phyloP scores from a whole-genome alignment of 495 filamentous ascomycete species.

The Clavariopsis aquatica region DNA sequence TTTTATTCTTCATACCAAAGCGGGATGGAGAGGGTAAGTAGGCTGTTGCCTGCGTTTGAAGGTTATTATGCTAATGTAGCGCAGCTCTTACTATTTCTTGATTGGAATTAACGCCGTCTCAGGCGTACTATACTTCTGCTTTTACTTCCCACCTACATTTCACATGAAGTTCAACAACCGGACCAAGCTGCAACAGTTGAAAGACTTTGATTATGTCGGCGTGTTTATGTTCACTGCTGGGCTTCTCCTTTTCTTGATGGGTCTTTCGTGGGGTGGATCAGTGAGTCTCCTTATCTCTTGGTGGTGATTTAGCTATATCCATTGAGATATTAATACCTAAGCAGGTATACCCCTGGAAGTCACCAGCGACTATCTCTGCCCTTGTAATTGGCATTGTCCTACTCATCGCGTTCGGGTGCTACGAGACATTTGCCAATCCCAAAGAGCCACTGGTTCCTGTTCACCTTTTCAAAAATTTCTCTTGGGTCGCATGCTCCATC shows the following conservation, averaged over 20 bases:
- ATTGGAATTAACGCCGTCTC: slow-evolving; percentile 28
- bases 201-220: slow-evolving; percentile 30
- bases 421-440: slow-evolving; percentile 19
- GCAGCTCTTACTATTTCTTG: not conserved
- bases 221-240: slow-evolving; percentile 28
- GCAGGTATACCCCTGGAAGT: slow-evolving; percentile 35
- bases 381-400: slow-evolving; percentile 22
- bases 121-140: slow-evolving; percentile 25
- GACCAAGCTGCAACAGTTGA: slow-evolving; percentile 25
- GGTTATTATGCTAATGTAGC: not conserved
- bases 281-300: not conserved
- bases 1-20: slow-evolving; percentile 14
- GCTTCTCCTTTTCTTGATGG: slow-evolving; percentile 27
- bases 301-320: not conserved
- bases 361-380: slow-evolving; percentile 22
- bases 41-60: not conserved
- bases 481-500: slow-evolving; percentile 16
- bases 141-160: slow-evolving; percentile 40
- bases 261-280: slow-evolving; percentile 23
- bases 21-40: not conserved
- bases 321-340: not conserved
- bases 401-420: slow-evolving; percentile 27
- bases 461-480: slow-evolving; percentile 30
- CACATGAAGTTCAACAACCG: slow-evolving; percentile 31
- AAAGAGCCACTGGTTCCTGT: slow-evolving; percentile 33